phyloP scores from a whole-genome alignment of 805 yeast species.

The Lipomyces anomalus region DNA sequence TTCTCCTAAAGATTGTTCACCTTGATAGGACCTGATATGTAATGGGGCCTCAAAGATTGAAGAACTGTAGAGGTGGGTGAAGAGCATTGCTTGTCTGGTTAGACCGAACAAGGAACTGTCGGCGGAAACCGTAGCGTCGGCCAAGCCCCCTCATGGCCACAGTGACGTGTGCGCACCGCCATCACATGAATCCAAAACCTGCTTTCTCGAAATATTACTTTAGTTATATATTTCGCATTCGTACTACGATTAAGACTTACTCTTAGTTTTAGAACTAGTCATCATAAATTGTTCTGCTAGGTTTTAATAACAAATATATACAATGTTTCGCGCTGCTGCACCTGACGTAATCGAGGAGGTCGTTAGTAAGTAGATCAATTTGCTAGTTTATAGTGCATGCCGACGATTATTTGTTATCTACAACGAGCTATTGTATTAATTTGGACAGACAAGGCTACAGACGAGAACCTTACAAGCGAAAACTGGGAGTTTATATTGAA shows the following conservation, averaged over 20 bases:
- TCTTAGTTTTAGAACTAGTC: background rate
- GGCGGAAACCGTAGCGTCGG: too few species aligned
- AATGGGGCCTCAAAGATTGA: too few species aligned
- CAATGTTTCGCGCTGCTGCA: constrained; percentile 20
- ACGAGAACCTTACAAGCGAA: constrained; percentile 55
- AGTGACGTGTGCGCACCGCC: too few species aligned
- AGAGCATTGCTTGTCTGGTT: too few species aligned
- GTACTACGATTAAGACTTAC: background rate
- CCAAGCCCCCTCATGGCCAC: too few species aligned
- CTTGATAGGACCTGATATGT: too few species aligned
- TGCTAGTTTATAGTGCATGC: background rate
- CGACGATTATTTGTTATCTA: background rate
- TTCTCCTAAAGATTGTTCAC: too few species aligned
- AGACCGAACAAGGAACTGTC: too few species aligned
- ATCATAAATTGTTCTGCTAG: background rate
- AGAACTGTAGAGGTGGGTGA: too few species aligned
- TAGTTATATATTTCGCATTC: background rate
- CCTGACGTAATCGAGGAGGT: constrained; percentile 19
- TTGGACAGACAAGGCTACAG: constrained; percentile 49
- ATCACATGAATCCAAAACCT: too few species aligned
- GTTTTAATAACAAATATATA: too few species aligned
- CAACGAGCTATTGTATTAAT: background rate
- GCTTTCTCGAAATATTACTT: background rate
- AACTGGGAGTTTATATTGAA: constrained; percentile 62
- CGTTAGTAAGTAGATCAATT: constrained; percentile 15